Evolutionary conservation across 495 filamentous ascomycete genomes (phyloP), one percentile per base, ranked within the genome.

Genomic region (Xylaria scruposa): DNA sequence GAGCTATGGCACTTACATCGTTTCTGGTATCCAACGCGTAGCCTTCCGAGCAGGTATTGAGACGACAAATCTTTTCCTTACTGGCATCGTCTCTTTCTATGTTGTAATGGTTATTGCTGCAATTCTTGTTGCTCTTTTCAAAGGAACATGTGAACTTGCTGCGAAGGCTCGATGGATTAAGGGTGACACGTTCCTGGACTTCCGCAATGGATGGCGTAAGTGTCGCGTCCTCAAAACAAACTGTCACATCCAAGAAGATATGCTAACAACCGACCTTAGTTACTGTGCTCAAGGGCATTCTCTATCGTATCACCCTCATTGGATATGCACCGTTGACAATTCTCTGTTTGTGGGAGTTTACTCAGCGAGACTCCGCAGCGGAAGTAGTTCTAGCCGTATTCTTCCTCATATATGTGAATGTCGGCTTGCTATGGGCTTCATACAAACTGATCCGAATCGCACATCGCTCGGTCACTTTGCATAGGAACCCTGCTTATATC

Each of bases 401-500:
- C 79, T 97, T 97, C 86, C 86, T 98, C 76, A 81, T 97, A 71
- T 90, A 92, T 33, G 90, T 97, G 85, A 83, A 91, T 29, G 82
- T 84, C 51, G 91, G 94, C n/a, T 86, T 99, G 29, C 88, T 82
- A 40, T 99, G 93, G 92, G 96, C 94, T 21, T 88, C 93, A 1
- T 91, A 90, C 81, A 97, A 97, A 83, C 93, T 99, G 65, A 92
- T 97, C 75, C 89, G 89, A 9, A 89, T 99, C 63, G 96, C 96
- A 17, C 93, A 91, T 75, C 92, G 94, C 67, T 97, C 95, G 7
- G 90, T 97, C 63, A 79, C 88, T 5, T 90, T 97, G 85, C 95
- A 99, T 85, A 94, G 93, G 79, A 99, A 98, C 80, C 95, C 96
- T 12, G 95, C 94, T 36, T 98, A 98, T 77, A 97, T 98, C 73